Conservation (phyloP, 148 eudicot genomes). For the Tetragonia tetragonoides region DNA sequence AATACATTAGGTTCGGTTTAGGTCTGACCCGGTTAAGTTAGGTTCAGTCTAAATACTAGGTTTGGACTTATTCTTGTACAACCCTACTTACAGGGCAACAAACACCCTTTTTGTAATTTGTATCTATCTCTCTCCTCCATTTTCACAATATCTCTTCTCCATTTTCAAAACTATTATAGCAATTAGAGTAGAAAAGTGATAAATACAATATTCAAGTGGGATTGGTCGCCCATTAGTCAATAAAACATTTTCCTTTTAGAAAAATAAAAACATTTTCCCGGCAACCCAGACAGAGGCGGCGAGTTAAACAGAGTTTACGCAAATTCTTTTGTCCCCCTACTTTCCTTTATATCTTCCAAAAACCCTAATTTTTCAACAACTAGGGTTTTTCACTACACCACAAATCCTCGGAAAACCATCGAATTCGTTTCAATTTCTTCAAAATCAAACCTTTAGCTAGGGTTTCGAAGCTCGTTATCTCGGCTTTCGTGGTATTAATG, state of each 20-base stretch:
- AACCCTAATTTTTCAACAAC: conserved; percentile 29
- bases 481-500: not conserved
- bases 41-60: no score
- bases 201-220: no score
- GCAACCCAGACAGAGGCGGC: conserved; percentile 17
- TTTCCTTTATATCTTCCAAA: conserved; percentile 1
- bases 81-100: no score
- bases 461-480: not conserved
- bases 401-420: not conserved
- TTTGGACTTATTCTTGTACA: no score
- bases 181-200: no score
- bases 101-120: no score
- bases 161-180: no score
- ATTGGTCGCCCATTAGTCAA: not conserved
- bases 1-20: no score
- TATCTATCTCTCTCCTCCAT: no score
- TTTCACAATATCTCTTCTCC: no score
- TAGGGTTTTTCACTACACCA: not conserved
- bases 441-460: not conserved
- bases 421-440: not conserved
- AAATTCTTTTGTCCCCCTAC: not conserved
- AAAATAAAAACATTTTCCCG: conserved; percentile 14
- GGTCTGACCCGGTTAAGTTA: no score
- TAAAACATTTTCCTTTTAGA: not conserved
- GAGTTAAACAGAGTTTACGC: not conserved